Base-by-base conservation (phyloP, 2,329 filamentous ascomycete species). In the Fusarium zealandicum region DNA sequence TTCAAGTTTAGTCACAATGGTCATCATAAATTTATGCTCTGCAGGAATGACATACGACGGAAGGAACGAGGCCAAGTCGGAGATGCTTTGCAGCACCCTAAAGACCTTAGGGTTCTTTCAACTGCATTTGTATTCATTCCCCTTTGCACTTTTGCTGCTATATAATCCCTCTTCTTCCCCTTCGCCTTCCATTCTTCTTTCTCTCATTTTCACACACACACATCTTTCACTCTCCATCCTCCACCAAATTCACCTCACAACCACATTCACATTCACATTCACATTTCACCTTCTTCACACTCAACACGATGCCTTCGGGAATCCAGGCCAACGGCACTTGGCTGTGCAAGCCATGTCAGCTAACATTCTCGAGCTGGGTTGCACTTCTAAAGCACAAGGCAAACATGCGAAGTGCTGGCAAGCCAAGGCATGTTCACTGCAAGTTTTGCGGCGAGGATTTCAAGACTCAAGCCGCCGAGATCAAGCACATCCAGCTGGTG, bases 371-470 rank as follows among this genome's bases (percentile, higher is more conserved):
- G 0, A 64, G 43, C 14, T 65, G 53, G 55, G 61, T 69, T 5
- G 57, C 49, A 1, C 51, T 75, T 0, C 44, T 57, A n/a, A 44
- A 66, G 9, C 74, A 74, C 46, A 75, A 73, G 40, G 54, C 54
- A 16, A 59, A 65, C 16, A 70, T 71, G 59, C 64, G 66, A 6
- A 44, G 51, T 1, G 44, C 37, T 8, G 64, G 63, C 5, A 61
- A 64, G 6, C 17, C 58, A 1, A 51, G 63, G 13, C 72, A 76
- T 48, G 68, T 75, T 14, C 70, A 70, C 51, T 80, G 77, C 66
- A 66, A 70, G 18, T 54, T 73, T 22, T 80, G 78, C 47, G 68
- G 72, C 4, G 31, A 66, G 8, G 67, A 73, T 25, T 78, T 78
- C 55, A 61, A 67, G 16, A 73, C 71, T 1, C 57, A 68, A 36